Evolutionary conservation across 192 early-diverging fungal genomes (phyloP).

Genomic region (Entomortierella beljakovae): DNA sequence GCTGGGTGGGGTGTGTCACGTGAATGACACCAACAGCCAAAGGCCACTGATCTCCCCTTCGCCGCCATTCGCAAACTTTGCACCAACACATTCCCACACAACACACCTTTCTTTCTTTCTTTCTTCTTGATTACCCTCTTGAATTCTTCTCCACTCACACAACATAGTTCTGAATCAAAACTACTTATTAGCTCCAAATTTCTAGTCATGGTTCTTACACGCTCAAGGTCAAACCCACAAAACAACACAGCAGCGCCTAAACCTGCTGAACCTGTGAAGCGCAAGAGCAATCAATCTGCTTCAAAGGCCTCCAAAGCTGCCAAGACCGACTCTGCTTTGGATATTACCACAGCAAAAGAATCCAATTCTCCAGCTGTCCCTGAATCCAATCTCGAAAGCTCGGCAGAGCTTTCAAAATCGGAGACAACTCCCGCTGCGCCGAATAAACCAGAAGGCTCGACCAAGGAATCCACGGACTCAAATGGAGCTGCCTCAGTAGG

Average conservation of each 20-base stretch:
- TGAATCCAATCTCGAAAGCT: background rate
- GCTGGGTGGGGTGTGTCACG: no score
- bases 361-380: background rate
- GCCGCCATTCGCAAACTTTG: no score
- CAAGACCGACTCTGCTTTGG: constrained; percentile 21
- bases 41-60: no score
- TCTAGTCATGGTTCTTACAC: constrained; percentile 33
- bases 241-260: constrained; percentile 15
- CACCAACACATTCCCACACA: background rate
- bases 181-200: background rate
- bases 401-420: background rate
- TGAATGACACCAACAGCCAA: no score
- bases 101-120: background rate
- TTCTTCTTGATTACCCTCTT: background rate
- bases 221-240: constrained; percentile 31
- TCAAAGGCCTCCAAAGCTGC: constrained; percentile 19
- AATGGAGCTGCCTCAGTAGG: background rate
- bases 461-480: constrained; percentile 23
- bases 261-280: constrained; percentile 25
- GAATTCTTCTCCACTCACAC: background rate
- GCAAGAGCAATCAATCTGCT: constrained; percentile 22
- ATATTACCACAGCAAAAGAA: constrained; percentile 23
- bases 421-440: background rate
- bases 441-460: constrained; percentile 7
- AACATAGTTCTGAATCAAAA: background rate